phyloP scores from a whole-genome alignment of 169 alveolate species.

The Plasmodium chabaudi region DNA sequence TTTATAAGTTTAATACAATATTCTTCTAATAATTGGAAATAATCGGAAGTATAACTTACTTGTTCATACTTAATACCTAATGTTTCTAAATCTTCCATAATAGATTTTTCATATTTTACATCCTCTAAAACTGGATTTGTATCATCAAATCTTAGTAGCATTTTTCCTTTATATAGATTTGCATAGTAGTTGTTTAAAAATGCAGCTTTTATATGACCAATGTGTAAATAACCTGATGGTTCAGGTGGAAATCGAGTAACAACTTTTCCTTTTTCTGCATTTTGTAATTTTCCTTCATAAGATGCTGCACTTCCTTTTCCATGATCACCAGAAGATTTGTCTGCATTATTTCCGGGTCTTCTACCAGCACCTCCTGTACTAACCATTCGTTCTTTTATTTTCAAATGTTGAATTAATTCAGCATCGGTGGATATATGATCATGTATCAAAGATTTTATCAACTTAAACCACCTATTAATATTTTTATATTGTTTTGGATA shows the following conservation, averaged over 20 bases:
- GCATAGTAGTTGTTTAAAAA: conserved; percentile 96
- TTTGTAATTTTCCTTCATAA: conserved; percentile 88
- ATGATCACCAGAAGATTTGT: background rate
- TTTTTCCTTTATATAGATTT: conserved; percentile 94
- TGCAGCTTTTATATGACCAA: conserved; percentile 99
- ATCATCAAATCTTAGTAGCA: conserved; percentile 98
- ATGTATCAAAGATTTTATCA: conserved; percentile 13
- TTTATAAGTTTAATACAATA: conserved; percentile 90
- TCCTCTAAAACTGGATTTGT: conserved; percentile 98
- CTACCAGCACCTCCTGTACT: background rate
- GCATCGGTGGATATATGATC: background rate
- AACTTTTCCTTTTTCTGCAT: conserved; percentile 96
- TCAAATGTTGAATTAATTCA: background rate
- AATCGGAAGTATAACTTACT: conserved; percentile 96
- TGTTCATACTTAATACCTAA: conserved; percentile 92
- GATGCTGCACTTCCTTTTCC: conserved; percentile 9
- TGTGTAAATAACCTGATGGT: conserved; percentile 99
- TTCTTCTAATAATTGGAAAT: conserved; percentile 92
- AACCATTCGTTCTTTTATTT: background rate
- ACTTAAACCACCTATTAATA: conserved; percentile 58
- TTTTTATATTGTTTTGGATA: conserved; percentile 28
- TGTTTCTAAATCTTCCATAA: conserved; percentile 92
- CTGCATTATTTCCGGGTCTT: background rate
- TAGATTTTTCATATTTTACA: conserved; percentile 95
- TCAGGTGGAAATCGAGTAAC: conserved; percentile 99